These are phyloP conservation scores for Chenopodium berlandieri DNA, from an alignment of 148 eudicot genomes.

Conservation along the genomic window DNA sequence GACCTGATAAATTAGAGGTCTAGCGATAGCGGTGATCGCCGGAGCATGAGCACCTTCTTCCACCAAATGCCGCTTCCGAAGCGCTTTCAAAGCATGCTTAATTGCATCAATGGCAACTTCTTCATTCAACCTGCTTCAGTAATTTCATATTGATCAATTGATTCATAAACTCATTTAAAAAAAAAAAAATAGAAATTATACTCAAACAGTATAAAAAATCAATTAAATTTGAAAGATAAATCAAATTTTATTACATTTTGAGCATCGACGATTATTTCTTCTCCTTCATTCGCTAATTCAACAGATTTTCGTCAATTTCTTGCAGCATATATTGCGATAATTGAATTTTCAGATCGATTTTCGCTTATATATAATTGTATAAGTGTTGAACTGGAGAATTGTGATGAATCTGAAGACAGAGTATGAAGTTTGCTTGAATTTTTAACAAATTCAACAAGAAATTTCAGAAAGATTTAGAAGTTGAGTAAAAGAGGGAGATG, in stretches of 20 bases:
- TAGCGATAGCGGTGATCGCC: constrained; percentile 60
- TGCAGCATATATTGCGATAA: not conserved
- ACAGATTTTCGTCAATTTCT: not conserved
- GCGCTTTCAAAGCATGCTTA: constrained; percentile 70
- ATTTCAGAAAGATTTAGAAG: not conserved
- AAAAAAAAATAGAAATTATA: not conserved
- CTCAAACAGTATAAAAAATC: not conserved
- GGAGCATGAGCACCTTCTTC: constrained; percentile 92
- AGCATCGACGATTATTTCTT: not conserved
- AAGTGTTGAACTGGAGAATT: not conserved
- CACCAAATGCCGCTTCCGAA: constrained; percentile 71
- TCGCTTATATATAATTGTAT: not conserved
- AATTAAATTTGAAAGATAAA: not conserved
- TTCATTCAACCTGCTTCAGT: constrained; percentile 46
- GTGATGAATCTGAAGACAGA: not conserved
- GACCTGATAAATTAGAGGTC: constrained; percentile 79
- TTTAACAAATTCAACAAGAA: not conserved
- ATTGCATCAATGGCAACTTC: constrained; percentile 62
- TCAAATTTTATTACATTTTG: not conserved
- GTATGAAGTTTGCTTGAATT: not conserved
- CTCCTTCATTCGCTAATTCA: not conserved
- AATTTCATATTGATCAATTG: not conserved
- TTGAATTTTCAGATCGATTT: too few species aligned
- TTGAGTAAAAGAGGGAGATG: not conserved
- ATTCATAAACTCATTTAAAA: not conserved